Evolutionary conservation across 257 asterid species (phyloP), one percentile per base, ranked within the genome.

Genomic region (Ballota nigra): DNA sequence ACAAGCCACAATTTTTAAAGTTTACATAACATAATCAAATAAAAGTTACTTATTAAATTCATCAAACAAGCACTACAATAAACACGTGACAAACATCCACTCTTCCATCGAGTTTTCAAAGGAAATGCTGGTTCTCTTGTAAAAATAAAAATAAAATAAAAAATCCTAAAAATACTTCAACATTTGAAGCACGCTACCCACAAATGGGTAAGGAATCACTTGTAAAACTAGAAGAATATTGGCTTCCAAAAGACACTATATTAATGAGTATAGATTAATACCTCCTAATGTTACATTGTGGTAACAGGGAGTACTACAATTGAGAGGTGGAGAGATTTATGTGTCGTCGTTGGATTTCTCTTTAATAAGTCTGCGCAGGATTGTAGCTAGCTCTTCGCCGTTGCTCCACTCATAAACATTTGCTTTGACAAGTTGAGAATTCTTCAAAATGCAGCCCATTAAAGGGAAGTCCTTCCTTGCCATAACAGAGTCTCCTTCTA

Each of bases 341-440:
- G 28, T 55, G 63, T 70, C 80, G 31, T 75, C 80, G 26, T n/a
- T 59, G 63, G 79, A 70, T 40, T 57, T 28, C 53, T 31, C 38
- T 41, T 67, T 33, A n/a, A 89, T 84, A 64, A 86, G 87, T 26
- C 76, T 51, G 53, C 80, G 81, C 18, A 92, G 80, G 73, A 71
- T 84, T 69, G 60, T 74, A 8, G 85, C 92, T 11, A 89, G 88
- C 74, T 89, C 94, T 79, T 86, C 91, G 7, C 91, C 85, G 12
- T 79, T 73, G 71, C 68, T 71, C 98, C 98, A 92, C 45, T 80
- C 92, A 34, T 79, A 84, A 72, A 84, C 81, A 62, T 75, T 60
- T 56, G 98, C 96, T 76, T 80, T 85, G 60, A 92, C 82, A 47
- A 81, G 83, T 23, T 62, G 41, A 33, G 84, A 73, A 62, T 86